Evolutionary conservation across 2,329 filamentous ascomycete species (phyloP).

Genomic region (Colletotrichum kahawae): DNA sequence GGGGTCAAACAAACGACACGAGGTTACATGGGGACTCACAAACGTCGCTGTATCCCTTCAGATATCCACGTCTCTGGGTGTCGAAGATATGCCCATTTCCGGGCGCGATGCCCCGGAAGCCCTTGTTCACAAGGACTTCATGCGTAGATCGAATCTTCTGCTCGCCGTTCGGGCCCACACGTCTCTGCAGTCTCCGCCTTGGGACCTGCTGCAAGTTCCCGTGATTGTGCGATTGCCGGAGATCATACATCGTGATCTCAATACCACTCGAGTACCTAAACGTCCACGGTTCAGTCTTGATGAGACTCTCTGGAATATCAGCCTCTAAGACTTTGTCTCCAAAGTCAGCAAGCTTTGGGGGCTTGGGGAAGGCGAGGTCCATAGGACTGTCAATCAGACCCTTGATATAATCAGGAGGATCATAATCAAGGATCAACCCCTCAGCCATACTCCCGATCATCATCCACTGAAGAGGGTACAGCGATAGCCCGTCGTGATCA

Average conservation of each 20-base stretch:
- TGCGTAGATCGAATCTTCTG: not conserved
- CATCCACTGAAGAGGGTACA: constrained; percentile 49
- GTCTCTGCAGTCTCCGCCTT: not conserved
- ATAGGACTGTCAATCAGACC: constrained; percentile 22
- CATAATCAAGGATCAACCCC: constrained; percentile 31
- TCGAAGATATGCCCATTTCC: not conserved
- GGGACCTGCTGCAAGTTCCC: not conserved
- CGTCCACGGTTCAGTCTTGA: not conserved
- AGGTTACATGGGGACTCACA: not conserved
- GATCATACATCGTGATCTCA: constrained; percentile 6
- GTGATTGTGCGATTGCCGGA: not conserved
- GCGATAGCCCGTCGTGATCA: constrained; percentile 38
- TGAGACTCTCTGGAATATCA: not conserved
- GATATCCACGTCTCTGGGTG: not conserved
- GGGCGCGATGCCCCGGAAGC: not conserved
- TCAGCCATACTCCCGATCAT: constrained; percentile 35
- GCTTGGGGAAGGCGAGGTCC: not conserved
- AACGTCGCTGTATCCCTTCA: not conserved
- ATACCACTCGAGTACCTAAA: not conserved
- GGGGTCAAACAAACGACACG: not conserved
- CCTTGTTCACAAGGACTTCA: not conserved
- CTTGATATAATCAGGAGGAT: not conserved
- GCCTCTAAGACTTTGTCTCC: not conserved
- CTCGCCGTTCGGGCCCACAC: not conserved
- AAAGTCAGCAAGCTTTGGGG: not conserved